Base-by-base conservation (phyloP, 139 green algal species). In the Coelastrella sp. region DNA sequence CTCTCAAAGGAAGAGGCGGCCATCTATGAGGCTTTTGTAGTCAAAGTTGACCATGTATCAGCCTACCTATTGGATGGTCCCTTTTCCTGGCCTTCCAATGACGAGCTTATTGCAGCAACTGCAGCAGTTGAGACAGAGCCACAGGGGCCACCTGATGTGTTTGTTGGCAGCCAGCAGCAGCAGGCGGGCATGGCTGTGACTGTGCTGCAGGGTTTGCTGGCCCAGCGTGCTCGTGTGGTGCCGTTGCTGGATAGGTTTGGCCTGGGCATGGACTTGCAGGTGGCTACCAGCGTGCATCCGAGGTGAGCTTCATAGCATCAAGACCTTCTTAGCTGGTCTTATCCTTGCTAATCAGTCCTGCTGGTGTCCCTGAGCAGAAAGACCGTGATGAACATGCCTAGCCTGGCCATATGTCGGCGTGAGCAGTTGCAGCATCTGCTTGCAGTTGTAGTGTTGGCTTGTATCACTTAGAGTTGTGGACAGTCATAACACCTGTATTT, bases 21-120 rank as follows among this genome's bases (percentile, higher is more conserved):
- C 0, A 89, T 99, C 17, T 99, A 99, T 89, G 95, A 98, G 83
- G 96, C 94, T 86, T 95, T 97, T 77, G 32, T 79, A 47, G n/a
- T 94, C 3, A 81, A 89, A 60, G 82, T 95, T 14, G 87, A 93
- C 4, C 89, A 96, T 56, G 88, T 98, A 71, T 92, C 93, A 17
- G 96, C 96, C 3, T 97, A 96, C 73, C 57, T 97, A n/a, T 86
- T 94, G 11, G 92, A 95, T n/a, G 94, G 94, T 4, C 47, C 47
- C 19, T 95, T 94, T 85, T 73, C 89, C 3, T 95, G 92, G 92
- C 91, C 91, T 19, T 64, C 74, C 23, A 79, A 66, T 54, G 68
- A 83, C 57, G 83, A 88, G 65, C 56, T 66, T 59, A 64, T 83
- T 22, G 57, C 80, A 60, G 80, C 80, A 58, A 76, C 80, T 17